Base-by-base conservation (phyloP, 495 filamentous ascomycete genomes). In the Tetracladium setigerum region DNA sequence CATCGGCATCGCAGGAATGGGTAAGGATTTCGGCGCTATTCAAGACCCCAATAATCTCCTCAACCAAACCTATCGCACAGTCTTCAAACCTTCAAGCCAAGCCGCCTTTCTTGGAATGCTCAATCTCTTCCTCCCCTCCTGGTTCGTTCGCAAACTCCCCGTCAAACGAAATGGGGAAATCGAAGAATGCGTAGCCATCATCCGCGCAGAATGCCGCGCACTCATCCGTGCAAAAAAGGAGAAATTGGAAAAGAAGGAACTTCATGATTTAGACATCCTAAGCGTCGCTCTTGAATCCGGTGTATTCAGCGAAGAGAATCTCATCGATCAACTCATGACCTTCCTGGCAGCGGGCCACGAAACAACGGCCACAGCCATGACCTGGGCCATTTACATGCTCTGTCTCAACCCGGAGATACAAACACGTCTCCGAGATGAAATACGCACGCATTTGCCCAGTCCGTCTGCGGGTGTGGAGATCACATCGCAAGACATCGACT, bases 271-370 rank as follows among this genome's bases (percentile, higher is more conserved):
- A 14, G 90, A 95, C 56, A 95, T 96, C 47, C 70, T 95, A 44
- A 87, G 84, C 6, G 82, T 92, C 0, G 89, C 90, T 16, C 63
- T 95, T 18, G 74, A 84, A 47, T 85, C 79, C 16, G 86, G 83
- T 33, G 78, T 75, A 18, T 95, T 94, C 61, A 74, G 70, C 22
- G 86, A 91, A 41, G 84, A 89, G 30, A 82, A 86, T 43, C 80
- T 95, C 18, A 71, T 87, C 34, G 87, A 95, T 60, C 90, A 96
- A 60, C 76, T 92, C 61, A 95, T 95, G 89, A 96, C 90, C 2
- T 95, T 96, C 69, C 79, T 95, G 2, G 85, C 83, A 0, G 90
- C 91, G 0, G 91, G 91, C 14, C 91, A 96, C 61, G 91, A 95
- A 68, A 79, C 75, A 3, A 79, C 77, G 0, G 72, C 76, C 16